A percentile compares a stretch with the other conserved stretches of the same genome.
Evolutionary conservation across 805 yeast genomes (phyloP).

Genomic region (Kurtzmaniella cleridarum): DNA sequence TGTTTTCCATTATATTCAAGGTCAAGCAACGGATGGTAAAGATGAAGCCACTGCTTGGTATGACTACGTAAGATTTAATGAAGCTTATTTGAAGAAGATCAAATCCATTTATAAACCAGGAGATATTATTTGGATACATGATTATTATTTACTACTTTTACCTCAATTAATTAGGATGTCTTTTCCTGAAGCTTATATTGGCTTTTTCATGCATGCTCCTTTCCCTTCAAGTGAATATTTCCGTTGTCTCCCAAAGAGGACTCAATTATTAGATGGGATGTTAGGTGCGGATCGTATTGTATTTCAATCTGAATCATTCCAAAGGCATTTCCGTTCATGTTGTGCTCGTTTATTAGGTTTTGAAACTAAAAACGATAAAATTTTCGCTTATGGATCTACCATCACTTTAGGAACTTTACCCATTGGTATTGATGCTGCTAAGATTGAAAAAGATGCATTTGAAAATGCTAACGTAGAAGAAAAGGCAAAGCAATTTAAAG

Average conservation of each 20-base stretch:
- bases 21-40: constrained; percentile 62
- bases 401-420: constrained; percentile 75
- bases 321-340: constrained; percentile 86
- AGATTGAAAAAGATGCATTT: constrained; percentile 61
- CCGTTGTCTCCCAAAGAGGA: constrained; percentile 79
- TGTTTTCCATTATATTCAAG: constrained; percentile 86
- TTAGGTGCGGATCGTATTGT: constrained; percentile 83
- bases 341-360: constrained; percentile 85
- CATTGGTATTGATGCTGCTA: constrained; percentile 79
- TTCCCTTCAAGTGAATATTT: constrained; percentile 94
- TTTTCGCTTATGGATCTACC: constrained; percentile 71
- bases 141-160: constrained; percentile 72
- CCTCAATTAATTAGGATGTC: constrained; percentile 82
- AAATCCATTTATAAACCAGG: constrained; percentile 75
- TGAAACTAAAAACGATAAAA: constrained; percentile 53
- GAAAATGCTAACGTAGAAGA: constrained; percentile 42
- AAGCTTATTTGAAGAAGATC: constrained; percentile 79
- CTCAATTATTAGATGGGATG: constrained; percentile 81
- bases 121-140: constrained; percentile 90
- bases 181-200: constrained; percentile 67
- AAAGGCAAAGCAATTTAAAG: constrained; percentile 60
- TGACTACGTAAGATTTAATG: constrained; percentile 86
- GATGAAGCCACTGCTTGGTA: constrained; percentile 73
- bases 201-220: constrained; percentile 82
- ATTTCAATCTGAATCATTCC: constrained; percentile 81